phyloP scores from a whole-genome alignment of 2,329 filamentous ascomycete genomes.

The Talaromyces verruculosus region DNA sequence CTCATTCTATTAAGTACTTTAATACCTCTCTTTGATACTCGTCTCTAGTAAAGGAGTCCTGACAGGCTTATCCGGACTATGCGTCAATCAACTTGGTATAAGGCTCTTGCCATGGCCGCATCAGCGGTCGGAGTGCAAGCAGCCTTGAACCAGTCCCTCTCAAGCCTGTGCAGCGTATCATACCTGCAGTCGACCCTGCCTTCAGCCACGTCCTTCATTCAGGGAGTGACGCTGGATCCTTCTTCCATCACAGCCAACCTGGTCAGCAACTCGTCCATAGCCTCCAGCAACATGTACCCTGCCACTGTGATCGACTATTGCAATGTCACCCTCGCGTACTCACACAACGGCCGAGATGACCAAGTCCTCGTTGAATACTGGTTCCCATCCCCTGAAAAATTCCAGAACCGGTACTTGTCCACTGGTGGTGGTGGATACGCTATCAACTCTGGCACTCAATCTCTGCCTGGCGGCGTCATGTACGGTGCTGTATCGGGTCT shows the following conservation, averaged over 20 bases:
- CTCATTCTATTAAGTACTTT: not conserved
- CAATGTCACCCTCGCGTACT: not conserved
- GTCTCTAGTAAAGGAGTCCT: not conserved
- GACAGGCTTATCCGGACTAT: not conserved
- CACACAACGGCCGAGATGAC: not conserved
- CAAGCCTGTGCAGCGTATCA: not conserved
- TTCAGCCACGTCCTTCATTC: not conserved
- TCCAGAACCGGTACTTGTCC: not conserved
- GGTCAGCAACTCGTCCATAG: not conserved
- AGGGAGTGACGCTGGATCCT: not conserved
- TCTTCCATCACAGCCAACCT: not conserved
- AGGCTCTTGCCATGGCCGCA: not conserved
- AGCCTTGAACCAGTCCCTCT: not conserved
- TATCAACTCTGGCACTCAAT: not conserved
- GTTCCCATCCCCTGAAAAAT: not conserved
- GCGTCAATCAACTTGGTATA: not conserved
- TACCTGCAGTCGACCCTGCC: not conserved
- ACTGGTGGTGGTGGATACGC: not conserved
- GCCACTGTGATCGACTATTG: not conserved
- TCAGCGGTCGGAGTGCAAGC: not conserved
- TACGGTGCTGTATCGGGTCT: not conserved
- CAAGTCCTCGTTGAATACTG: not conserved
- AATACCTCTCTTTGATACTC: not conserved
- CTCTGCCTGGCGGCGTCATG: not conserved
- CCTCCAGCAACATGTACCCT: not conserved